Evolutionary conservation across 2,329 filamentous ascomycete genomes (phyloP).

Genomic region (Dothiorella sarmentorum): DNA sequence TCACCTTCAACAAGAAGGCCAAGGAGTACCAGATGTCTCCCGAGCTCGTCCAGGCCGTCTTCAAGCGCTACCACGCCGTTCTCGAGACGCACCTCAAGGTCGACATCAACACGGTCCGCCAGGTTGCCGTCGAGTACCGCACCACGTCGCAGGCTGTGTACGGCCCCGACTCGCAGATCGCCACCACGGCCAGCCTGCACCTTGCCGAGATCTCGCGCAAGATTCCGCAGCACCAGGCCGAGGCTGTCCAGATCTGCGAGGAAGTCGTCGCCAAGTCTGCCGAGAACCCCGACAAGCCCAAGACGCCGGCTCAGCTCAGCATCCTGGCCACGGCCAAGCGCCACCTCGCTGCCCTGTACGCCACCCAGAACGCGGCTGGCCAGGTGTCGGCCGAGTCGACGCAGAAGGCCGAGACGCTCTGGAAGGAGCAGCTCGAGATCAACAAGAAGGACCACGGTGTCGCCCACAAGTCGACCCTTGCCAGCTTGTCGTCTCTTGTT

Average conservation of each 20-base stretch:
- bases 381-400: slow-evolving; percentile 19
- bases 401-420: slow-evolving; percentile 37
- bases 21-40: slow-evolving; percentile 40
- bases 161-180: slow-evolving; percentile 40
- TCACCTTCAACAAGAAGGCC: slow-evolving; percentile 42
- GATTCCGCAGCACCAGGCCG: slow-evolving; percentile 38
- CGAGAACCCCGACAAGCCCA: slow-evolving; percentile 14
- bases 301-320: neutral
- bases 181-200: slow-evolving; percentile 43
- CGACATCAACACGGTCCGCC: slow-evolving; percentile 38
- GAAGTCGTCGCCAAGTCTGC: slow-evolving; percentile 27
- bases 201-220: slow-evolving; percentile 43
- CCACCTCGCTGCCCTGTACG: slow-evolving; percentile 31
- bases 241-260: slow-evolving; percentile 46
- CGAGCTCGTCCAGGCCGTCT: slow-evolving; percentile 41
- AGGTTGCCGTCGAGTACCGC: slow-evolving; percentile 43
- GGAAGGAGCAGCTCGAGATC: slow-evolving; percentile 38
- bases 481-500: slow-evolving; percentile 36
- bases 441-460: slow-evolving; percentile 36
- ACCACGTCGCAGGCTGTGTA: slow-evolving; percentile 41
- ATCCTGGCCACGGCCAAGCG: slow-evolving; percentile 16
- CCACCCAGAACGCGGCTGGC: slow-evolving; percentile 28
- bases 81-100: slow-evolving; percentile 42
- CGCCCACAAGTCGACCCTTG: slow-evolving; percentile 38
- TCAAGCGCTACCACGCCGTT: slow-evolving; percentile 45